Base-by-base conservation (phyloP, 495 filamentous ascomycete species). In the Podospora pseudocomata region DNA sequence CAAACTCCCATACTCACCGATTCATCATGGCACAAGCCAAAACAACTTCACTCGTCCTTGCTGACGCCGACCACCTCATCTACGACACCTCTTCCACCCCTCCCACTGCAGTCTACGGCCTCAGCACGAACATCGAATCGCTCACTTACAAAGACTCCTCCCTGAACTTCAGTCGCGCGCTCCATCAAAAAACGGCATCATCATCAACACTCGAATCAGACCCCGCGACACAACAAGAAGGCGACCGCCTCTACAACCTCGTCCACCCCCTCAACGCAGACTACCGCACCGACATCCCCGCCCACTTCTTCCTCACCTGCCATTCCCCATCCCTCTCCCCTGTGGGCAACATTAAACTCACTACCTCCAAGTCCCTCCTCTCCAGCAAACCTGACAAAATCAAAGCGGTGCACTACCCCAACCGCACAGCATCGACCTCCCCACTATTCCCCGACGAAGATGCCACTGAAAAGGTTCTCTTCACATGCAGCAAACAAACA, bases 211-310 rank as follows among this genome's bases (percentile, higher is more conserved):
- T 49, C 39, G 39, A 49, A 49, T 13, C 39, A 49, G 15, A 49
- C 39, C 39, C 39, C 13, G 7, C 39, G 15, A 49, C 9, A 11
- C 9, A 49, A 13, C 9, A 49, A 49, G 1, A 49, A 49, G 39
- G 13, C 9, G 15, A 49, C 39, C 56, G 56, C 56, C n/a, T 58
- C 56, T 58, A 15, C 23, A 58, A 58, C 56, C 56, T 58, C 56
- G 56, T 58, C 56, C 56, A 58, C 23, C 56, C 56, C 56, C 18
- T 20, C 56, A 58, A 58, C 56, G 56, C 56, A 27, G 19, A 58
- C 19, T 58, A 58, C 56, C 56, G 56, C 56, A 27, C n/a, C 19
- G 56, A 58, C 56, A 58, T 58, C 5, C 19, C 56, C 9, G 19
- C 56, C 16, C 19, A 20, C 19, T 58, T 15, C 23, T 58, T 20